Conservation (phyloP, 257 asterid species). For the Osmanthus fragrans region DNA sequence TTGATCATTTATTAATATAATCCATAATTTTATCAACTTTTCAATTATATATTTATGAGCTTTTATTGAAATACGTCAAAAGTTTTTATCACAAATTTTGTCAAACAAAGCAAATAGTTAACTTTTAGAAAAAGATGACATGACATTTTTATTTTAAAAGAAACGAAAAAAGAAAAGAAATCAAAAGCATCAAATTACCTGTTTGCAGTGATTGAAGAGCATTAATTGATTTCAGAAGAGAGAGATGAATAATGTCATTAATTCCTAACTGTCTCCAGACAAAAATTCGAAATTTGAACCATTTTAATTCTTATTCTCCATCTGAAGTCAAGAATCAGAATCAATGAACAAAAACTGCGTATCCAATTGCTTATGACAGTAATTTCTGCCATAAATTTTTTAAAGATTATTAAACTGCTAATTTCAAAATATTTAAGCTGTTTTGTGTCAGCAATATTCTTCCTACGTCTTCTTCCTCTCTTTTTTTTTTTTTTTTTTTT, state of each 20-base stretch:
- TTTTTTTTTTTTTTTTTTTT: no score
- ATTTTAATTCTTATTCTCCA: constrained; percentile 13
- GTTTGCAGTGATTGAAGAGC: constrained; percentile 23
- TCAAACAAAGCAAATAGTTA: no score
- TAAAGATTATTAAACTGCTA: background rate
- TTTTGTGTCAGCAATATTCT: background rate
- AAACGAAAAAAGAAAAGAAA: background rate
- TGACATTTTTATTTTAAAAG: no score
- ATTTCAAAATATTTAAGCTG: background rate
- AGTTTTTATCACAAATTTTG: no score
- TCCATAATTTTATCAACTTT: no score
- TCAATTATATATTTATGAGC: no score
- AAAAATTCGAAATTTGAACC: constrained; percentile 21
- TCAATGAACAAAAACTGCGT: background rate
- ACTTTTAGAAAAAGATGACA: no score
- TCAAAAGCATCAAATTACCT: background rate
- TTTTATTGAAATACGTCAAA: no score
- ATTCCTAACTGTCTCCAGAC: constrained; percentile 40
- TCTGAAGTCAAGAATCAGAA: background rate
- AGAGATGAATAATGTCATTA: constrained; percentile 29
- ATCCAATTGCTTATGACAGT: background rate
- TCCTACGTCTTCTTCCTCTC: background rate
- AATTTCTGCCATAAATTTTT: background rate
- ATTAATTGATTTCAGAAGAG: constrained; percentile 28
- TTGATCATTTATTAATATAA: no score